Evolutionary conservation across 257 asterid species (phyloP), one percentile per base, ranked within the genome.

Genomic region (Nicotiana paniculata): DNA sequence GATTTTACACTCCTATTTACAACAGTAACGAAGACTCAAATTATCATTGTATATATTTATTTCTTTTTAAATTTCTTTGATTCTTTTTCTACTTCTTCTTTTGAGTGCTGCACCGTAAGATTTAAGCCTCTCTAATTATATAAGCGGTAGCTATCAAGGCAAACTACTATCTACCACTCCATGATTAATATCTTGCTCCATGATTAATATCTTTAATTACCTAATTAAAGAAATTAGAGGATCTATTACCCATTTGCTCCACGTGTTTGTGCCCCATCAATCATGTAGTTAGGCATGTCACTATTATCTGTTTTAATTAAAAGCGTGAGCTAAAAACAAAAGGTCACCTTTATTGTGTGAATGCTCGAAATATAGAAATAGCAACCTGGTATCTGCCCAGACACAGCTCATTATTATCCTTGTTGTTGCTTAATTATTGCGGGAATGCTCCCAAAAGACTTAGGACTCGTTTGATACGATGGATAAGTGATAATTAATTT

Each of bases 251-350:
- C 61, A 6, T 72, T 72, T 43, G 18, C 61, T 61, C 61, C 79
- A 72, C 79, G 79, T 72, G 59, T 72, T 72, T 72, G 61, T 46
- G 79, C 17, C 59, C 59, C 79, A 46, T 46, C 26, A 66, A 66
- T 66, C 75, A 32, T 33, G 75, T 16, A 66, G 51, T 66, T 66
- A 66, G 48, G 48, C 74, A 9, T 33, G 75, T 33, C 37, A 48
- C 24, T 46, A 12, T 46, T 12, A 46, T 69, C 12, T 68, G 48
- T n/a, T 70, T 43, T 72, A 32, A 33, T 32, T 32, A 32, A 66
- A 64, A 66, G 43, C 13, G 18, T 72, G 32, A 72, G n/a, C 30
- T 11, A 72, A 72, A 24, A 35, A 72, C 61, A 72, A 72, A 72
- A 72, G 1, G 24, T 21, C 43, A 28, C 39, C 37, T 72, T 72